A percentile compares a stretch with the other conserved stretches of the same genome.
phyloP scores from a whole-genome alignment of 495 filamentous ascomycete species.

The Daldinia decipiens region DNA sequence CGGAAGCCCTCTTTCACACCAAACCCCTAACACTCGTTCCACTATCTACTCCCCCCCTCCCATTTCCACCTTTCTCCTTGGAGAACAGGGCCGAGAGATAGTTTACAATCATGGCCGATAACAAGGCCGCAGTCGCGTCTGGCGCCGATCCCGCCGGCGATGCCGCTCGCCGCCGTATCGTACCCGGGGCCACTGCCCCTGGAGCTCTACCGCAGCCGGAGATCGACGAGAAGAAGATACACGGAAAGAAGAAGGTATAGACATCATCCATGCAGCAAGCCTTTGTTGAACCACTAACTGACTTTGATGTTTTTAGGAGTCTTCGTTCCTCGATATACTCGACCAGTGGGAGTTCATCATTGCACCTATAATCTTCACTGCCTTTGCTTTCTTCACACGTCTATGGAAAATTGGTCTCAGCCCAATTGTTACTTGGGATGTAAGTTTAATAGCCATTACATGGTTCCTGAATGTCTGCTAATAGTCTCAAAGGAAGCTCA shows the following conservation, averaged over 20 bases:
- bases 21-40: conserved; percentile 41
- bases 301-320: conserved; percentile 47
- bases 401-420: conserved; percentile 96
- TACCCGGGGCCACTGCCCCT: conserved; percentile 61
- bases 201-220: conserved; percentile 53
- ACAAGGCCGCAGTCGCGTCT: conserved; percentile 67
- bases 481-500: conserved; percentile 47
- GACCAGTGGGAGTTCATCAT: conserved; percentile 87
- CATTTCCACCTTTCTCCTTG: conserved; percentile 25
- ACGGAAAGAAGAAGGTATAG: conserved; percentile 67
- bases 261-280: not conserved
- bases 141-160: conserved; percentile 71
- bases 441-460: conserved; percentile 58
- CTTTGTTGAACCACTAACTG: conserved; percentile 14
- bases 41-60: conserved; percentile 23
- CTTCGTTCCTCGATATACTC: conserved; percentile 69
- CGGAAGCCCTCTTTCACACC: conserved; percentile 30
- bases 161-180: conserved; percentile 79
- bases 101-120: conserved; percentile 56
- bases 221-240: conserved; percentile 71
- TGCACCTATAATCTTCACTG: conserved; percentile 88
- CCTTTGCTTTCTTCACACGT: conserved; percentile 90
- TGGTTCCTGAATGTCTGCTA: conserved; percentile 21
- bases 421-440: conserved; percentile 97
- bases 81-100: conserved; percentile 29